phyloP scores from a whole-genome alignment of 2,329 filamentous ascomycete species.

The Xylaria sp. region DNA sequence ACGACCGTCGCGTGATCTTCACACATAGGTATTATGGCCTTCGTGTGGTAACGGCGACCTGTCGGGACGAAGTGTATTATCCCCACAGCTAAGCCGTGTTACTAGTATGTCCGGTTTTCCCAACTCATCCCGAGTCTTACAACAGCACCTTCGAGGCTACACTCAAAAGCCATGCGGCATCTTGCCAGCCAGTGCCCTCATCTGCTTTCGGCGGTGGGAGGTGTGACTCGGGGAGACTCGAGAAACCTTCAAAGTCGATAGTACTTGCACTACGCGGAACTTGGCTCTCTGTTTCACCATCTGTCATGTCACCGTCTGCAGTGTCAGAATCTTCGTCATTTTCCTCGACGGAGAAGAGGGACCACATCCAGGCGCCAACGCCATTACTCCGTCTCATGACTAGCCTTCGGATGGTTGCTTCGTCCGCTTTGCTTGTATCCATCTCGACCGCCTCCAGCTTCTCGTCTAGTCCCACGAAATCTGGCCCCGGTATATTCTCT shows the following conservation, averaged over 20 bases:
- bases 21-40: constrained; percentile 8
- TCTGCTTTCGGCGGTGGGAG: constrained; percentile 63
- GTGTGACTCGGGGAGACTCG: constrained; percentile 55
- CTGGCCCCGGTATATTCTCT: constrained; percentile 60
- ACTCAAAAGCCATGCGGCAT: constrained; percentile 74
- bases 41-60: constrained; percentile 1
- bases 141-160: constrained; percentile 71
- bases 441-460: constrained; percentile 64
- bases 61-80: constrained; percentile 6
- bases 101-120: constrained; percentile 10
- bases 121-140: constrained; percentile 47
- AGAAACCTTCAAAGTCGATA: constrained; percentile 55
- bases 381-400: constrained; percentile 64
- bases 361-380: constrained; percentile 70
- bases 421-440: constrained; percentile 65
- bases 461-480: constrained; percentile 72
- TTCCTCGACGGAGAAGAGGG: constrained; percentile 70
- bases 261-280: constrained; percentile 51
- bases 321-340: constrained; percentile 62
- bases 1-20: constrained; percentile 20
- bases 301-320: constrained; percentile 51
- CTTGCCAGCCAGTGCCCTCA: constrained; percentile 69
- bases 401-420: constrained; percentile 66
- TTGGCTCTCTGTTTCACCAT: constrained; percentile 53
- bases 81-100: constrained; percentile 8